A percentile compares a stretch with the other conserved stretches of the same genome.
Evolutionary conservation across 192 early-diverging fungal genomes (phyloP).

Genomic region (Backusella circina): DNA sequence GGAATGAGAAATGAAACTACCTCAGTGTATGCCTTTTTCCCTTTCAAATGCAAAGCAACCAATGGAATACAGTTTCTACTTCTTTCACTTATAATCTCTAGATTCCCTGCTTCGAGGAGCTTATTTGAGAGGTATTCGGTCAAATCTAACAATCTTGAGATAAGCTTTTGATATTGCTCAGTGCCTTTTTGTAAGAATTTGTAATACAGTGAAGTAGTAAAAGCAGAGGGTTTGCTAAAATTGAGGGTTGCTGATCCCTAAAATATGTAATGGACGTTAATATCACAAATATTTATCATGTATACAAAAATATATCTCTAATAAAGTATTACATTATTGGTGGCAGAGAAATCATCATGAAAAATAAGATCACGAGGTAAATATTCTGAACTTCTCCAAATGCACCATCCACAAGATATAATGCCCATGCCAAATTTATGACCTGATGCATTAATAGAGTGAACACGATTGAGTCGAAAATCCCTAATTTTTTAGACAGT

Average conservation of each 20-base stretch:
- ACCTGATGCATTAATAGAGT: conserved; percentile 80
- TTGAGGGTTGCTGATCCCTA: conserved; percentile 66
- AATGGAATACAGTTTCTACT: conserved; percentile 51
- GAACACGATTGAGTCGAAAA: conserved; percentile 64
- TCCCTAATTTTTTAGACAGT: conserved; percentile 15
- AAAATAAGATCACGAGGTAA: conserved; percentile 75
- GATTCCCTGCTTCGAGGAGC: conserved; percentile 55
- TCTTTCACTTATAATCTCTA: conserved; percentile 50
- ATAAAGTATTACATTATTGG: neutral
- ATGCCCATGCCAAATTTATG: conserved; percentile 84
- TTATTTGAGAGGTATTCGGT: conserved; percentile 50
- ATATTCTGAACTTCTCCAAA: conserved; percentile 67
- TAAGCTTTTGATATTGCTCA: conserved; percentile 63
- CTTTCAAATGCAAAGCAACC: conserved; percentile 57
- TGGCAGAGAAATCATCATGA: conserved; percentile 66
- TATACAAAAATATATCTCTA: neutral
- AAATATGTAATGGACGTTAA: neutral
- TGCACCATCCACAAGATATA: conserved; percentile 75
- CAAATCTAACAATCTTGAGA: conserved; percentile 53
- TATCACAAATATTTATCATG: no score
- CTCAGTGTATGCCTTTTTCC: conserved; percentile 27
- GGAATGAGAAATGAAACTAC: neutral
- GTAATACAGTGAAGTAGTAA: conserved; percentile 80
- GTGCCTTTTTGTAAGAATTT: conserved; percentile 68
- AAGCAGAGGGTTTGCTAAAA: conserved; percentile 64